Evolutionary conservation across 2,329 filamentous ascomycete genomes (phyloP), one percentile per base, ranked within the genome.

Genomic region (Cryoendolithus antarcticus): DNA sequence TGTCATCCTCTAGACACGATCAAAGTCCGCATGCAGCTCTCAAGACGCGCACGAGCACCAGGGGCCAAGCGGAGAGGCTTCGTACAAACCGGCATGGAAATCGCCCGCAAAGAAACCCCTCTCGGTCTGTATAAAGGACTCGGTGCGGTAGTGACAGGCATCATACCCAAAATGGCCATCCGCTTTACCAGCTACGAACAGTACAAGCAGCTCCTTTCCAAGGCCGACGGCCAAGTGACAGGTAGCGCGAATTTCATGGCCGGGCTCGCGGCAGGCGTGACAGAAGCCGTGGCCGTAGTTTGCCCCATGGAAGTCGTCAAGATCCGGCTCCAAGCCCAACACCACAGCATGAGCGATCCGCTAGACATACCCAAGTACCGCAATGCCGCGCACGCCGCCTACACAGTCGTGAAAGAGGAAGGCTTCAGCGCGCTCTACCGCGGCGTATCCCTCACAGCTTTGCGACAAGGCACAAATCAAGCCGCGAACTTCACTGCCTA

Each of bases 221-320:
- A 85, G 61, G 65, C 74, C 48, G 57, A 76, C 2, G 83, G 85
- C 32, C 56, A 60, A 24, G 73, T 94, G 35, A 77, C 75, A 24
- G 81, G 82, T 35, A 71, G 73, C 49, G 74, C 74, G 15, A 95
- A 86, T 11, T 84, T 85, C 60, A 50, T 82, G 35, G 85, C 91
- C 52, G 91, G 91, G 57, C 79, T 98, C 34, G 76, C 83, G 15
- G 91, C 91, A 19, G 91, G 91, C 64, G 79, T 98, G 11, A 96
- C 91, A 12, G 91, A 98, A 72, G 91, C 91, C 48, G 89, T 98
- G 33, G 81, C 84, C 35, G 85, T 98, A 37, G 91, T 98, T 41
- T 95, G 88, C 24, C 91, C 91, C 4, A 98, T 98, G 91, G 91
- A 98, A 69, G 91, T 98, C 45, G 77, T 98, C 65, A 98, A 98